Conservation (phyloP, 192 early-diverging fungal species). For the Podila epigama region DNA sequence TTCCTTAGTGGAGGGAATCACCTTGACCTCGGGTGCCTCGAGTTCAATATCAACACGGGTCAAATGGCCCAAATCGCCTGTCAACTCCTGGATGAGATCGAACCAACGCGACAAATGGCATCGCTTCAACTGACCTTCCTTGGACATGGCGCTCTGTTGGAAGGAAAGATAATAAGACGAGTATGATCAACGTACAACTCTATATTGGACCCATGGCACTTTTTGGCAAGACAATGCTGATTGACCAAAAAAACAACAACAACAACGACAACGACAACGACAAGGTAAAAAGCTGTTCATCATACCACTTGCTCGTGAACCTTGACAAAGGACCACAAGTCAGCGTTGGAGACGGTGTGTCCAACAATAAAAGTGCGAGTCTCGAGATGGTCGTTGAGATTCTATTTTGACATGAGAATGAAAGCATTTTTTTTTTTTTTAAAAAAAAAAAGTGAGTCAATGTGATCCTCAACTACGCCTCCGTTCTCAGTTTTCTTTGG, state of each 20-base stretch:
- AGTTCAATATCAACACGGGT: slow-evolving; percentile 59
- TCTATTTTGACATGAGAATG: slow-evolving; percentile 23
- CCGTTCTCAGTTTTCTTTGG: too few relatives aligned
- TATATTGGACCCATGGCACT: too few relatives aligned
- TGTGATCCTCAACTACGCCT: too few relatives aligned
- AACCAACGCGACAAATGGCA: slow-evolving; percentile 79
- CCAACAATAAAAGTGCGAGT: slow-evolving; percentile 70
- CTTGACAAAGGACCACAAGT: slow-evolving; percentile 73
- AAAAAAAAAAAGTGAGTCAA: neutral
- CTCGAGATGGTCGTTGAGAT: slow-evolving; percentile 70
- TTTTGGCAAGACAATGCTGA: too few relatives aligned
- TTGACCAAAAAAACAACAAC: neutral
- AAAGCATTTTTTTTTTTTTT: too few relatives aligned
- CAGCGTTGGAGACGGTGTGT: slow-evolving; percentile 69
- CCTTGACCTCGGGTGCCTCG: slow-evolving; percentile 52
- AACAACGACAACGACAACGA: neutral
- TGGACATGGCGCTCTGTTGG: slow-evolving; percentile 53
- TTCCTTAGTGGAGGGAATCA: slow-evolving; percentile 55
- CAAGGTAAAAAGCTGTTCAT: slow-evolving; percentile 4
- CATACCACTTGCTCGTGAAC: slow-evolving; percentile 63
- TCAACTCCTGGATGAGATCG: slow-evolving; percentile 78
- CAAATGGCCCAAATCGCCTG: slow-evolving; percentile 58
- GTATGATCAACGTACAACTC: neutral
- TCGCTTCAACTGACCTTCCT: slow-evolving; percentile 63
- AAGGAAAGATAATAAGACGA: slow-evolving; percentile 14